Conservation (phyloP, 208 protist genomes). For the Crithidia mellificae region DNA sequence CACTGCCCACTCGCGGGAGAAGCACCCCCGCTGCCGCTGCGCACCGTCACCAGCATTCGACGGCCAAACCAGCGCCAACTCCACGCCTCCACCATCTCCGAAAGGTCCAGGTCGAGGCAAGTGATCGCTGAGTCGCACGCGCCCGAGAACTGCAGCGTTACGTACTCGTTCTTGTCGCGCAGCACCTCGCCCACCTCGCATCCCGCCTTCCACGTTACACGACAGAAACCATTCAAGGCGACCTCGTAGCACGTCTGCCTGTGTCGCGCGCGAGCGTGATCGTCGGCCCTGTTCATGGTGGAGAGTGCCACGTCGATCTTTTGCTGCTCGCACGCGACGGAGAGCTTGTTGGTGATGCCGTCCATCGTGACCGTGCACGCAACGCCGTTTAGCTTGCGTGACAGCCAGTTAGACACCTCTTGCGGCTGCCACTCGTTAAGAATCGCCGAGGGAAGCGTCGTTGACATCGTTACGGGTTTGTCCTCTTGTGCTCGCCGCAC, state of each 20-base stretch:
- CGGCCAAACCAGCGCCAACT: slow-evolving; percentile 3
- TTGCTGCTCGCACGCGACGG: not conserved
- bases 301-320: not conserved
- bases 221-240: slow-evolving; percentile 8
- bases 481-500: not conserved
- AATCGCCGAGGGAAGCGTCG: slow-evolving; percentile 6
- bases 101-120: slow-evolving; percentile 10
- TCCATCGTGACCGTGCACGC: slow-evolving; percentile 1
- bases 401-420: slow-evolving; percentile 9
- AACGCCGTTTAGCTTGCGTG: not conserved
- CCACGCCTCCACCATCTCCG: slow-evolving; percentile 12
- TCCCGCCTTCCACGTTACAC: slow-evolving; percentile 2
- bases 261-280: not conserved
- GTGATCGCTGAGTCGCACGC: not conserved
- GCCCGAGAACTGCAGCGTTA: slow-evolving; percentile 15
- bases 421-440: slow-evolving; percentile 1
- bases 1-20: slow-evolving; percentile 1
- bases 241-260: slow-evolving; percentile 14
- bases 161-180: slow-evolving; percentile 13
- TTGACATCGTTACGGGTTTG: not conserved
- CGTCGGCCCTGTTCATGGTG: not conserved
- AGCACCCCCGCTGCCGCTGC: slow-evolving; percentile 7
- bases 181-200: slow-evolving; percentile 12
- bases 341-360: not conserved
- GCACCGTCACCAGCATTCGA: slow-evolving; percentile 3